Evolutionary conservation across 2,329 filamentous ascomycete species (phyloP).

Genomic region (Dryadomyces quercivorus): DNA sequence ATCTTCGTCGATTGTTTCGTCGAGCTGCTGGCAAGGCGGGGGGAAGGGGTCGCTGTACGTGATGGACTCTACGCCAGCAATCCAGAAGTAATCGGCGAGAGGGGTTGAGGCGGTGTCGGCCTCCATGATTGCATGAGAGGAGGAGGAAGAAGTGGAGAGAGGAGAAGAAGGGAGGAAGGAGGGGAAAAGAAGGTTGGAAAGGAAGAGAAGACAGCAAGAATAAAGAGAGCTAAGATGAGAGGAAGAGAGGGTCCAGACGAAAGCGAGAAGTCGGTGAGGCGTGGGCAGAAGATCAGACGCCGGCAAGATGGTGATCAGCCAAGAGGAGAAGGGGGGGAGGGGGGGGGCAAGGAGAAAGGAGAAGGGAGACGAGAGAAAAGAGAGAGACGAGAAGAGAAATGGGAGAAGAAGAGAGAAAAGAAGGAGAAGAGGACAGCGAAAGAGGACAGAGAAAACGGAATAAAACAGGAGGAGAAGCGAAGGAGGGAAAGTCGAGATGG

Average conservation of each 20-base stretch:
- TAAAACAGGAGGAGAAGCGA: too few species aligned
- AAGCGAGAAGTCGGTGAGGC: too few species aligned
- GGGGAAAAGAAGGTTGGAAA: too few species aligned
- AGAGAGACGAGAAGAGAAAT: neutral
- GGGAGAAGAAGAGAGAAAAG: neutral
- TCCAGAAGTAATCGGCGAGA: constrained; percentile 66
- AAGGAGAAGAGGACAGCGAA: neutral
- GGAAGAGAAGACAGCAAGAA: neutral
- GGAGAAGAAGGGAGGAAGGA: neutral
- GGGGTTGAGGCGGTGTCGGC: constrained; percentile 44
- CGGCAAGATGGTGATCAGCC: neutral
- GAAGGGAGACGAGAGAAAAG: neutral
- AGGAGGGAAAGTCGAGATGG: too few species aligned
- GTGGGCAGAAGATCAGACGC: too few species aligned
- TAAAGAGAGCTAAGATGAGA: neutral
- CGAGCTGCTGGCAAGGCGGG: constrained; percentile 29
- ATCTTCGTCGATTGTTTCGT: constrained; percentile 51
- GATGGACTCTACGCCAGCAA: constrained; percentile 57
- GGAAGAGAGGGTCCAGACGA: neutral
- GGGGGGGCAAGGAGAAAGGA: neutral
- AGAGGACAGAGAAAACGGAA: neutral
- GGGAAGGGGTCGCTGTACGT: constrained; percentile 45
- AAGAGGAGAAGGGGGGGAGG: neutral
- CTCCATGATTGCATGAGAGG: constrained; percentile 37
- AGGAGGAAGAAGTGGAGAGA: neutral